Base-by-base conservation (phyloP, 139 green algal genomes). In the Penium margaritaceum region DNA sequence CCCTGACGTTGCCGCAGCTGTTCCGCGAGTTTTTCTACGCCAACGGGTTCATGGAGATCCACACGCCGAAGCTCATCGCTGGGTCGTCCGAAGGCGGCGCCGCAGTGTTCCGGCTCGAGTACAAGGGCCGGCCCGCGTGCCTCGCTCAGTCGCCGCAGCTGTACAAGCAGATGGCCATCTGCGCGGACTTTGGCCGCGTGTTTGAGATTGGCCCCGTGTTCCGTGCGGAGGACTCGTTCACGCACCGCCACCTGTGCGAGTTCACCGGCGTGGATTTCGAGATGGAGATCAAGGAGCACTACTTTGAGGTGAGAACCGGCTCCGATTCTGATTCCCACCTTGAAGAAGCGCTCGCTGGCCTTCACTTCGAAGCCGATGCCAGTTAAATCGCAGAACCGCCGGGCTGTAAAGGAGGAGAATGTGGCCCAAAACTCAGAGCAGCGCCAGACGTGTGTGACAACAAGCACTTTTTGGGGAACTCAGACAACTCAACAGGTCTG, bases 111-210 rank as follows among this genome's bases (percentile, higher is more conserved):
- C 78, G 75, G 61, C 81, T 96, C 32, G 85, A 97, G 64, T 99
- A 99, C 88, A 95, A 97, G 87, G 93, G 90, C 14, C 84, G 69
- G 2, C 79, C 85, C 33, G 94, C 86, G 44, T 99, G 94, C 85
- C 84, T 99, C 46, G 94, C 94, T 43, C 92, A 96, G 81, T 90
- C 80, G 1, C 92, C 92, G 47, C 92, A 97, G 85, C 87, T 97
- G 66, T 96, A 96, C 84, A 97, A 97, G 83, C 93, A 98, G 87
- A 98, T 98, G 93, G 90, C 91, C 43, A 95, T 99, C 80, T 91
- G 82, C 51, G 85, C 88, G 0, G 94, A 97, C 88, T 85, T 95
- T 47, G 87, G 87, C 3, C 75, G 88, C 5, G 93, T 99, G 32
- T 98, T 96, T 80, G 94, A 99, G 82, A 89, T 98, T 38, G 92